Conservation (phyloP, 345 rosid genomes). For the Linum usitatissimum region DNA sequence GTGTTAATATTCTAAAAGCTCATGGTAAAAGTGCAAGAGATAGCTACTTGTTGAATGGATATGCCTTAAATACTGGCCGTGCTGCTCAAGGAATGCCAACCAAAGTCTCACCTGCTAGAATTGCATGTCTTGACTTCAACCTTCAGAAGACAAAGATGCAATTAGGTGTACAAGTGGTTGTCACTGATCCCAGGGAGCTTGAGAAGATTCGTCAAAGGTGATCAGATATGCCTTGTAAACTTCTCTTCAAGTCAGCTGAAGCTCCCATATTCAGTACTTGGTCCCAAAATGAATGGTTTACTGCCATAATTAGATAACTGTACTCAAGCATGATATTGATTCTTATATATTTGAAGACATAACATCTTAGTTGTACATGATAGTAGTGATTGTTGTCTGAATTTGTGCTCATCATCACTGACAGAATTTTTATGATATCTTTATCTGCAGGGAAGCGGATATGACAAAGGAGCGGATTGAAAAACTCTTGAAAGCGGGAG, state of each 20-base stretch:
- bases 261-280: not conserved
- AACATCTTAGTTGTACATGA: not conserved
- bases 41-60: constrained; percentile 81
- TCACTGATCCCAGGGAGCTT: constrained; percentile 92
- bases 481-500: constrained; percentile 90
- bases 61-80: constrained; percentile 86
- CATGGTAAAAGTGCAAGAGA: constrained; percentile 93
- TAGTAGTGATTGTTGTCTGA: not conserved
- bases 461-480: constrained; percentile 93
- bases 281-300: not conserved
- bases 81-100: constrained; percentile 98
- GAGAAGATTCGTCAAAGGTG: constrained; percentile 94
- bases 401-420: not conserved
- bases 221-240: constrained; percentile 1
- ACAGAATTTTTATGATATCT: constrained; percentile 8
- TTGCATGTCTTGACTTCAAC: constrained; percentile 94
- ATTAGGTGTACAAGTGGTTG: constrained; percentile 88
- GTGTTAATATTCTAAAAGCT: constrained; percentile 84
- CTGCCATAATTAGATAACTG: not conserved
- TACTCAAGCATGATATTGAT: not conserved
- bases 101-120: constrained; percentile 78
- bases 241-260: not conserved
- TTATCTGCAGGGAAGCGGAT: constrained; percentile 76
- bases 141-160: constrained; percentile 97
- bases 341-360: not conserved